phyloP scores from a whole-genome alignment of 2,329 filamentous ascomycete species.

The Aspergillus eucalypticola region DNA sequence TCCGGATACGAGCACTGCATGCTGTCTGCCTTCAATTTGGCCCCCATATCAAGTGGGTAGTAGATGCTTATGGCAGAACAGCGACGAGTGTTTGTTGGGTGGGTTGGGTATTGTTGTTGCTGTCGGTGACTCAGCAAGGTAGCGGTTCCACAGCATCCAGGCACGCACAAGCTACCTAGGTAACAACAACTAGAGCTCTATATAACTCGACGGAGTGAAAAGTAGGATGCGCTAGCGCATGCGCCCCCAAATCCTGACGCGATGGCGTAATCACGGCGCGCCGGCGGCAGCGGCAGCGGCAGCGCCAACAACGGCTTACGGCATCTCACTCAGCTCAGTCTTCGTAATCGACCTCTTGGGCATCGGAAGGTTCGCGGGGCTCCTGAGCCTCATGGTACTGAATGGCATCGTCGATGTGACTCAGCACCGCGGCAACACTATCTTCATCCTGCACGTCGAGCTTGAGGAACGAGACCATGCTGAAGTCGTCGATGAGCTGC shows the following conservation, averaged over 20 bases:
- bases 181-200: not conserved
- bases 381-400: conserved; percentile 94
- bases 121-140: not conserved
- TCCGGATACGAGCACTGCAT: too few species aligned
- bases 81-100: not conserved
- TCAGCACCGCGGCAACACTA: conserved; percentile 79
- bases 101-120: not conserved
- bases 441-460: conserved; percentile 89
- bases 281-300: too few species aligned
- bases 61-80: not conserved
- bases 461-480: conserved; percentile 94
- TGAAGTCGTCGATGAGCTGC: conserved; percentile 91
- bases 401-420: conserved; percentile 91
- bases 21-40: not conserved
- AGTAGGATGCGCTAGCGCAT: not conserved
- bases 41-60: not conserved
- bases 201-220: not conserved
- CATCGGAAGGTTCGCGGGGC: conserved; percentile 75
- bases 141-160: not conserved
- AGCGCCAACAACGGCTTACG: too few species aligned
- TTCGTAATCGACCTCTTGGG: conserved; percentile 56
- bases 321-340: conserved; percentile 28
- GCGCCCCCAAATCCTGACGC: not conserved
- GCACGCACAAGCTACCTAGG: too few species aligned
- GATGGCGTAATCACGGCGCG: not conserved